Evolutionary conservation across 331 rosid species (phyloP).

Genomic region (Pyrus hybrid): DNA sequence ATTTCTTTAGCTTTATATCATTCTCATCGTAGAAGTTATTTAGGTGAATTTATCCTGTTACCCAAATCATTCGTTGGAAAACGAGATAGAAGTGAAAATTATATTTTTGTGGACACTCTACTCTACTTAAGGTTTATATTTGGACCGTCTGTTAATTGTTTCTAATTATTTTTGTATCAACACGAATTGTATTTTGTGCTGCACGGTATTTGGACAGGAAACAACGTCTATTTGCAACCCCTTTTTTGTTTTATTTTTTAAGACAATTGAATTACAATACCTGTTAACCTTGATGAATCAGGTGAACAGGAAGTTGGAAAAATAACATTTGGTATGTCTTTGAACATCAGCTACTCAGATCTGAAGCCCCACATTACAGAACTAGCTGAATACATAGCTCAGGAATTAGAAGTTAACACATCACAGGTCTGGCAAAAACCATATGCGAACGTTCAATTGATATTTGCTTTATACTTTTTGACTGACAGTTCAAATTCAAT

Average conservation of each 20-base stretch:
- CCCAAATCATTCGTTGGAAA: background rate
- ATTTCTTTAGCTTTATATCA: background rate
- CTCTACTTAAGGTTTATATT: background rate
- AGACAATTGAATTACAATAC: background rate
- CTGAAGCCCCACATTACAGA: conserved; percentile 59
- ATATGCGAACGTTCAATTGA: background rate
- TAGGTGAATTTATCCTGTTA: background rate
- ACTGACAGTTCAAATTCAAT: background rate
- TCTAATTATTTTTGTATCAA: background rate
- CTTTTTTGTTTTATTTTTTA: background rate
- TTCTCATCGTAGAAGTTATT: background rate
- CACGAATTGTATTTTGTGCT: background rate
- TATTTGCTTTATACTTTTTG: background rate
- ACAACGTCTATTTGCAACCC: background rate
- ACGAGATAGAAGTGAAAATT: background rate
- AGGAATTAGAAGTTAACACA: conserved; percentile 48
- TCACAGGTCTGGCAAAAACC: conserved; percentile 62
- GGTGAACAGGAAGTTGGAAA: conserved; percentile 58
- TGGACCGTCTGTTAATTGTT: background rate
- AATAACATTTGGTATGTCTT: conserved; percentile 50
- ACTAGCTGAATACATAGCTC: conserved; percentile 60
- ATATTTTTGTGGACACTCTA: background rate
- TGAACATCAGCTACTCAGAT: conserved; percentile 57
- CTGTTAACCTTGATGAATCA: conserved; percentile 27
- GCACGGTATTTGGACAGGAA: background rate